phyloP scores from a whole-genome alignment of 306 rosid species.

The Acacia melanoxylon region DNA sequence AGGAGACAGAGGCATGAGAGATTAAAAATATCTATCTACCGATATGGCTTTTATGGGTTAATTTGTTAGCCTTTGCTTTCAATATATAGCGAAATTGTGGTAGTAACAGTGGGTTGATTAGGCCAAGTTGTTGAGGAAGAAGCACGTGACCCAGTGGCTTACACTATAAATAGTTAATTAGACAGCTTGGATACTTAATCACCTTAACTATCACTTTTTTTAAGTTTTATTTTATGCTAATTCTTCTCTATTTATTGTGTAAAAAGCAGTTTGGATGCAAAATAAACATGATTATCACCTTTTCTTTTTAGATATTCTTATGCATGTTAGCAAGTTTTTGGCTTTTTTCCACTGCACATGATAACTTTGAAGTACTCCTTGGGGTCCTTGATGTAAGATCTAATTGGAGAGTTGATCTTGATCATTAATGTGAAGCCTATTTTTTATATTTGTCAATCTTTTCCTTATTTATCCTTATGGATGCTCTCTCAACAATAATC shows the following conservation, averaged over 20 bases:
- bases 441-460: too few species aligned
- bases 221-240: background rate
- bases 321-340: background rate
- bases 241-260: background rate
- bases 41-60: background rate
- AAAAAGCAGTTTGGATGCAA: background rate
- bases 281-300: background rate
- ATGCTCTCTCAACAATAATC: too few species aligned
- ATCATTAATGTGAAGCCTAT: too few species aligned
- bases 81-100: constrained; percentile 11
- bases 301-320: background rate
- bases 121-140: constrained; percentile 13
- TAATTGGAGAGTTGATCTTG: too few species aligned
- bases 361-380: background rate
- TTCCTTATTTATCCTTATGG: too few species aligned
- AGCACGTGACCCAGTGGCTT: constrained; percentile 8
- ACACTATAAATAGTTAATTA: background rate
- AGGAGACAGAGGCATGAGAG: background rate
- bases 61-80: constrained; percentile 6
- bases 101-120: background rate
- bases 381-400: too few species aligned
- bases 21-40: background rate
- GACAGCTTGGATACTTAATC: background rate
- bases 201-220: background rate
- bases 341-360: background rate